Conservation (phyloP, 1,284 basidiomycete genomes). For the Microbotryomycetes sp. region DNA sequence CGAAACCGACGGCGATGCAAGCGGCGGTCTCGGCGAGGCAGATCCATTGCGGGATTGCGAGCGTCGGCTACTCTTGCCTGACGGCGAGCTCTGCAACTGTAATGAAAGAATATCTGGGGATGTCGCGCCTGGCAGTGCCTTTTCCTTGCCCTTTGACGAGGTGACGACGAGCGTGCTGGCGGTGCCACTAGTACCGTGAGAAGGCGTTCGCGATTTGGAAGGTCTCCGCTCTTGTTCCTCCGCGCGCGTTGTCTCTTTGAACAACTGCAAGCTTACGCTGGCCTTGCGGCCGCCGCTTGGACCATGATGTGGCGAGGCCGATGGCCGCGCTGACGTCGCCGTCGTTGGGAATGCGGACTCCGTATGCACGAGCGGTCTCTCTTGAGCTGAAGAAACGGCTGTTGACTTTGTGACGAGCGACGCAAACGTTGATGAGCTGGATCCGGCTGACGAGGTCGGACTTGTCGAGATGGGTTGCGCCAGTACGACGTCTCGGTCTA, state of each 20-base stretch:
- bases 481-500: not conserved
- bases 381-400: not conserved
- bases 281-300: slow-evolving; percentile 32
- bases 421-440: not conserved
- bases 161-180: not conserved
- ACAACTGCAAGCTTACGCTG: slow-evolving; percentile 32
- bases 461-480: not conserved
- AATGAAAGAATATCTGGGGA: not conserved
- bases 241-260: slow-evolving; percentile 30
- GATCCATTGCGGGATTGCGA: not conserved
- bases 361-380: not conserved
- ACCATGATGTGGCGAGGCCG: not conserved
- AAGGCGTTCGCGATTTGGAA: not conserved
- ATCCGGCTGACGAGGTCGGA: not conserved
- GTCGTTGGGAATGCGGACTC: not conserved
- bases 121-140: not conserved
- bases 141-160: slow-evolving; percentile 25
- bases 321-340: not conserved
- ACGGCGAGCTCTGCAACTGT: not conserved
- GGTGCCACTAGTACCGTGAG: not conserved
- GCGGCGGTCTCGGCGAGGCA: not conserved
- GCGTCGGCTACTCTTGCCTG: not conserved
- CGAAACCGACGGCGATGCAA: not conserved
- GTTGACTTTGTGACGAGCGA: not conserved
- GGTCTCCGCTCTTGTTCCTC: slow-evolving; percentile 5